Evolutionary conservation across 129 eudicot genomes (phyloP).

Genomic region (Chrysanthemum seticuspe): DNA sequence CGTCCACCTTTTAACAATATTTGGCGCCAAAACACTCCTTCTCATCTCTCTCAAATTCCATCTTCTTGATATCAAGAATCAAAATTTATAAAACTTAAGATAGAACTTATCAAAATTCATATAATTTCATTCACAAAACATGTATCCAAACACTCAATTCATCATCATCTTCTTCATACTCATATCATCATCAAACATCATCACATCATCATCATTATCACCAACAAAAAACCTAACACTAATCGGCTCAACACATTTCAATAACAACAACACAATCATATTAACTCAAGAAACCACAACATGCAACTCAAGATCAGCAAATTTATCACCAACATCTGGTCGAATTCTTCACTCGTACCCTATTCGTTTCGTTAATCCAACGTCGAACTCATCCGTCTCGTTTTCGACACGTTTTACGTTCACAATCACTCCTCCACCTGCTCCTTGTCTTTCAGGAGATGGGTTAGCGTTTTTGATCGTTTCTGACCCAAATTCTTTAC

Average conservation of each 20-base stretch:
- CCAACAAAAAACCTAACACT: conserved; percentile 45
- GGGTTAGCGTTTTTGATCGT: conserved; percentile 59
- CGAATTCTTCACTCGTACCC: conserved; percentile 51
- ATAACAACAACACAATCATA: conserved; percentile 34
- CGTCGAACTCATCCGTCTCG: conserved; percentile 37
- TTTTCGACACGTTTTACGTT: conserved; percentile 56
- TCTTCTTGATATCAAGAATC: not conserved
- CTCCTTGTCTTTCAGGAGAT: conserved; percentile 53
- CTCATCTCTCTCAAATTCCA: too few species aligned
- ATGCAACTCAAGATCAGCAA: conserved; percentile 1
- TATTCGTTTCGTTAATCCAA: conserved; percentile 40
- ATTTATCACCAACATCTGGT: conserved; percentile 32
- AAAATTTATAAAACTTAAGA: not conserved
- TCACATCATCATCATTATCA: conserved; percentile 19
- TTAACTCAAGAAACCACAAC: conserved; percentile 41
- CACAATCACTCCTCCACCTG: conserved; percentile 31
- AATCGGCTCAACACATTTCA: conserved; percentile 47
- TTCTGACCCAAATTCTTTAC: conserved; percentile 32
- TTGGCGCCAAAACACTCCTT: too few species aligned
- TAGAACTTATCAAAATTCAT: not conserved
- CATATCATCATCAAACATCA: not conserved
- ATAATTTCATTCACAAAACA: conserved; percentile 6
- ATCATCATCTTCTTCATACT: conserved; percentile 18
- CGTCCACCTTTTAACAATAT: too few species aligned
- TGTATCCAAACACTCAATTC: conserved; percentile 29